A percentile compares a stretch with the other conserved stretches of the same genome.
Evolutionary conservation across 2,329 filamentous ascomycete genomes (phyloP).

Genomic region (Basipetospora sp.): DNA sequence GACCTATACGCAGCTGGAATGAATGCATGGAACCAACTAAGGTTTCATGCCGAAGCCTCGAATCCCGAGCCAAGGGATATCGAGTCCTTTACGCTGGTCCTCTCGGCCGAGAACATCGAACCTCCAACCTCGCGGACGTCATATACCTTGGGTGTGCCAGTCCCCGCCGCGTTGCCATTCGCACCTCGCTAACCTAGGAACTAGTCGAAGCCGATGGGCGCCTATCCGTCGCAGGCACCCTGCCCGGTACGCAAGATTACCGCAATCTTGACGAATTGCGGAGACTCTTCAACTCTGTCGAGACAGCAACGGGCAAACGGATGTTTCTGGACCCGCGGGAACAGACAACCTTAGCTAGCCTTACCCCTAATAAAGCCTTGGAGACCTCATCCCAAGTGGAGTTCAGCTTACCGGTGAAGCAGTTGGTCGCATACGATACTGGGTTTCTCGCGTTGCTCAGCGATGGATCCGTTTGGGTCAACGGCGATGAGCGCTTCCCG

Average conservation of each 20-base stretch:
- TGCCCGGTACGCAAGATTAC: not conserved
- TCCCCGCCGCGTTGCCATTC: too few species aligned
- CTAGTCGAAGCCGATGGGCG: constrained; percentile 2
- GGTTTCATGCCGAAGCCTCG: constrained; percentile 13
- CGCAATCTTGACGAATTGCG: not conserved
- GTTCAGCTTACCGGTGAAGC: constrained; percentile 14
- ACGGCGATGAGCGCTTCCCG: constrained; percentile 44
- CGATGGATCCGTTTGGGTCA: constrained; percentile 31
- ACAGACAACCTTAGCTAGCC: not conserved
- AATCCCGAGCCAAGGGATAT: constrained; percentile 30
- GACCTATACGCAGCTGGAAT: constrained; percentile 40
- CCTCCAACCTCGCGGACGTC: constrained; percentile 22
- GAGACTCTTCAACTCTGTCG: not conserved
- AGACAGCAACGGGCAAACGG: constrained; percentile 1
- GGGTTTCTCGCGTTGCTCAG: constrained; percentile 33
- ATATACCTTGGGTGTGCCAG: constrained; percentile 31
- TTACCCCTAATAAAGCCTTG: not conserved
- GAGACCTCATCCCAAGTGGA: too few species aligned
- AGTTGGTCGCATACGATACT: constrained; percentile 32
- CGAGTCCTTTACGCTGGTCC: constrained; percentile 26
- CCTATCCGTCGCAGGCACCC: not conserved
- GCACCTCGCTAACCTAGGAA: not conserved
- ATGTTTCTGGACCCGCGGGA: not conserved
- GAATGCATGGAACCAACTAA: constrained; percentile 44
- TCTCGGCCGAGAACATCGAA: constrained; percentile 22